Evolutionary conservation across 805 yeast species (phyloP).

Genomic region (Saturnispora hagleri): DNA sequence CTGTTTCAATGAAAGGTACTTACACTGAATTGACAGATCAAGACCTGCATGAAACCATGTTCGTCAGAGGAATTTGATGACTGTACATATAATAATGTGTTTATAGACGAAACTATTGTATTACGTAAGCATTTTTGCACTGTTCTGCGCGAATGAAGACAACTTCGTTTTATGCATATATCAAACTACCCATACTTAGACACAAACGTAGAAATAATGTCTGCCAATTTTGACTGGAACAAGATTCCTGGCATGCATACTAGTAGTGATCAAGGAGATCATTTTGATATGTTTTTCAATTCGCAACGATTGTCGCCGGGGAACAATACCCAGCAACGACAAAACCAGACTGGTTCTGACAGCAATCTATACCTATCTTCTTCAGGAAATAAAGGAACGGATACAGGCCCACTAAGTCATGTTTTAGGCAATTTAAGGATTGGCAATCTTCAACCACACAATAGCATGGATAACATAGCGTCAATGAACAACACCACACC

Average conservation of each 20-base stretch:
- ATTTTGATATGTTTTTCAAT: neutral
- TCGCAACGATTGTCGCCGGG: neutral
- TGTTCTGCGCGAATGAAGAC: neutral
- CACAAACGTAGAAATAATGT: slow-evolving; percentile 3
- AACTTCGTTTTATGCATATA: neutral
- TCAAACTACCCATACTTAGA: neutral
- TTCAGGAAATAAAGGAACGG: neutral
- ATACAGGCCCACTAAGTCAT: neutral
- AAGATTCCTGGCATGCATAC: slow-evolving; percentile 16
- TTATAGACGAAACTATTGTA: neutral
- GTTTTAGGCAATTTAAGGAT: neutral
- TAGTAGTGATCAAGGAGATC: neutral
- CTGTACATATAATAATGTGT: neutral
- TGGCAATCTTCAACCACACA: neutral
- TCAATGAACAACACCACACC: neutral
- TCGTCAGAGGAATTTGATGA: neutral
- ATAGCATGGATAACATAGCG: slow-evolving; percentile 7
- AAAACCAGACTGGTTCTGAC: neutral
- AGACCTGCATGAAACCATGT: neutral
- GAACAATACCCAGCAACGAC: neutral
- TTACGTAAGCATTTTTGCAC: neutral
- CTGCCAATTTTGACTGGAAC: slow-evolving; percentile 18
- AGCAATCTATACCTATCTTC: neutral
- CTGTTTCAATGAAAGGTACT: neutral
- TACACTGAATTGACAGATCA: neutral